These are phyloP conservation scores for Arxiozyma heterogenica DNA, from an alignment of 1,139 yeast genomes.

Conservation along the genomic window DNA sequence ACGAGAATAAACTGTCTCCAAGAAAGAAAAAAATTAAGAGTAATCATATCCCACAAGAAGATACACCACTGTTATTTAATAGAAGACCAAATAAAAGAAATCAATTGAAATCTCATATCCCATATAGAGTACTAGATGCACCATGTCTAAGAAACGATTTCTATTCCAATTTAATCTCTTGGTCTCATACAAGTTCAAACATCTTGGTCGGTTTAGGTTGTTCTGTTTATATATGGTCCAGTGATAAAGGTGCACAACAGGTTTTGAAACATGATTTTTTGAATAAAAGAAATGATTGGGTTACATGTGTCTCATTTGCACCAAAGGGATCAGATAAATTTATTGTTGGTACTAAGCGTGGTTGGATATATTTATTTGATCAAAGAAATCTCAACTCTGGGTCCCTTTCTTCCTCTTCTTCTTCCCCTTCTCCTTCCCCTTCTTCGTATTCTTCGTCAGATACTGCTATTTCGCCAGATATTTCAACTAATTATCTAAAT, in stretches of 20 bases:
- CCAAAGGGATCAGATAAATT: slow-evolving; percentile 36
- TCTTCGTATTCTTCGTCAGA: no score
- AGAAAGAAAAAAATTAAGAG: not conserved
- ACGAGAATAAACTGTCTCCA: not conserved
- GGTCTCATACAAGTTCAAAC: slow-evolving; percentile 48
- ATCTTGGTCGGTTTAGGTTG: slow-evolving; percentile 64
- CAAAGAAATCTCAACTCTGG: slow-evolving; percentile 18
- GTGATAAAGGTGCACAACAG: slow-evolving; percentile 38
- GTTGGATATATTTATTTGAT: slow-evolving; percentile 39
- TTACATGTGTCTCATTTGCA: slow-evolving; percentile 56
- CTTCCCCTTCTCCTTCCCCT: not conserved
- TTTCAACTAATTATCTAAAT: not conserved
- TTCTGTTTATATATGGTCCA: slow-evolving; percentile 60
- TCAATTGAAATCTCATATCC: slow-evolving; percentile 27
- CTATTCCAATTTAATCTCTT: slow-evolving; percentile 67
- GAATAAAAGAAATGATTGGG: slow-evolving; percentile 31
- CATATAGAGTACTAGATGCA: slow-evolving; percentile 55
- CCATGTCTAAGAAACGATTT: slow-evolving; percentile 73
- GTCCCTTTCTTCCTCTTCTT: not conserved
- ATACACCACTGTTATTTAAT: not conserved
- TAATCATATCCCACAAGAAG: not conserved
- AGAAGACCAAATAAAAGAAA: not conserved
- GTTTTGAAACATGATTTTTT: slow-evolving; percentile 29
- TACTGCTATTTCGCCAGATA: not conserved
- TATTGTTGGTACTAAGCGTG: slow-evolving; percentile 51